phyloP scores from a whole-genome alignment of 1,284 basidiomycete genomes.

The Pascua sp. region DNA sequence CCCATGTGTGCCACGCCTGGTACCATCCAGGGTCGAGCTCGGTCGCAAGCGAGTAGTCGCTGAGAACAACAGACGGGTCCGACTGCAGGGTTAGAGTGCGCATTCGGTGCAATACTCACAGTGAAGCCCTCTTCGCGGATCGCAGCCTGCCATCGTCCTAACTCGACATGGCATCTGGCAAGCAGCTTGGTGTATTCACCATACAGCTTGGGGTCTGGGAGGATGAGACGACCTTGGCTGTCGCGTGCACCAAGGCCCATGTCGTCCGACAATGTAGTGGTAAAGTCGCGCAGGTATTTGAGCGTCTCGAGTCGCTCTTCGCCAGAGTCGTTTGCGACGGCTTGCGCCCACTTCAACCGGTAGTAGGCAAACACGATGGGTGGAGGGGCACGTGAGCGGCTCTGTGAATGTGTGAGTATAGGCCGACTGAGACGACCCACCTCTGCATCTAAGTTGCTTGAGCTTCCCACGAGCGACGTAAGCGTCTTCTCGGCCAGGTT shows the following conservation, averaged over 20 bases:
- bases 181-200: conserved; percentile 77
- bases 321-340: conserved; percentile 37
- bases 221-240: conserved; percentile 40
- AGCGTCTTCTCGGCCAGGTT: conserved; percentile 95
- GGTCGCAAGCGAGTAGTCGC: conserved; percentile 82
- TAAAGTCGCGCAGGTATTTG: conserved; percentile 82
- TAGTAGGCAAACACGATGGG: conserved; percentile 96
- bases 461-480: conserved; percentile 76
- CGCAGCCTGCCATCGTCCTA: conserved; percentile 89
- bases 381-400: conserved; percentile 74
- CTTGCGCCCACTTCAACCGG: conserved; percentile 94
- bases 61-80: conserved; percentile 74
- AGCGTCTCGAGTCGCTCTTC: conserved; percentile 62
- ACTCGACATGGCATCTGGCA: conserved; percentile 96
- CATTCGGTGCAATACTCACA: conserved; percentile 47
- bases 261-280: conserved; percentile 69
- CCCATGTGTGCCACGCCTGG: conserved; percentile 99
- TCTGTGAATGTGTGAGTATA: conserved; percentile 41
- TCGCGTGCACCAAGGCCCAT: conserved; percentile 61
- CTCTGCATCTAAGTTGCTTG: conserved; percentile 39
- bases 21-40: conserved; percentile 94
- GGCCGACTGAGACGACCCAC: conserved; percentile 16
- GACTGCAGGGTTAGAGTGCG: conserved; percentile 25
- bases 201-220: conserved; percentile 62
- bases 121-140: conserved; percentile 56